These are phyloP conservation scores for Bimuria novae-zelandiae DNA, from an alignment of 2,329 filamentous ascomycete genomes.

Conservation along the genomic window DNA sequence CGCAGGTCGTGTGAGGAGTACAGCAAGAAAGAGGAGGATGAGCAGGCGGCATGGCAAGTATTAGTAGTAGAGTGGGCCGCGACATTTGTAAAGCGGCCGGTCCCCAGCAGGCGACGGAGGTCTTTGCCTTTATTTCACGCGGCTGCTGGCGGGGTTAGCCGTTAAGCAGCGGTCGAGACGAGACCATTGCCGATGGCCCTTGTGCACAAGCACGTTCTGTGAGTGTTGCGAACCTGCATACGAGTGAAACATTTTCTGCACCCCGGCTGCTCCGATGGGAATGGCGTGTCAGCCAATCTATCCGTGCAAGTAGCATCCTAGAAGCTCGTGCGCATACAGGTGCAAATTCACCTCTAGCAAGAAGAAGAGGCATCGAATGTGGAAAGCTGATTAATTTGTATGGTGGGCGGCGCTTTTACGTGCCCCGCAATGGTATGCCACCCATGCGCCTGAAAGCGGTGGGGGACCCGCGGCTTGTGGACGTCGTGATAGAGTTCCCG, in stretches of 20 bases:
- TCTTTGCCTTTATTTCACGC: conserved; percentile 15
- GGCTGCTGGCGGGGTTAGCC: conserved; percentile 14
- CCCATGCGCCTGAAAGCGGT: conserved; percentile 1
- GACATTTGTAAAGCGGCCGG: conserved; percentile 15
- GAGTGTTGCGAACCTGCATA: conserved; percentile 27
- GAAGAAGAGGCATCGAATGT: background rate
- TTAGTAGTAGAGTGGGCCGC: conserved; percentile 7
- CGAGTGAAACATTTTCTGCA: conserved; percentile 15
- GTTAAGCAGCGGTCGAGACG: conserved; percentile 11
- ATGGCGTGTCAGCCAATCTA: background rate
- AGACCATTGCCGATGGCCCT: background rate
- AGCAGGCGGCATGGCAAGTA: background rate
- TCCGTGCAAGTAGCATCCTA: background rate
- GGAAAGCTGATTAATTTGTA: background rate
- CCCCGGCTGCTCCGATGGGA: conserved; percentile 8
- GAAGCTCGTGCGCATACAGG: background rate
- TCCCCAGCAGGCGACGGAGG: conserved; percentile 1
- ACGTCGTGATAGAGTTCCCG: background rate
- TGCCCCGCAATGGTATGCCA: background rate
- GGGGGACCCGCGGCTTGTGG: background rate
- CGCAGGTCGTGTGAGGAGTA: background rate
- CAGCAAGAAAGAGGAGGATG: background rate
- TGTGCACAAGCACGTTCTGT: conserved; percentile 12
- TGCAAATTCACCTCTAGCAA: background rate
- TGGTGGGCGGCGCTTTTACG: background rate